phyloP scores from a whole-genome alignment of 2,329 filamentous ascomycete genomes.

The Penicillium sp. region DNA sequence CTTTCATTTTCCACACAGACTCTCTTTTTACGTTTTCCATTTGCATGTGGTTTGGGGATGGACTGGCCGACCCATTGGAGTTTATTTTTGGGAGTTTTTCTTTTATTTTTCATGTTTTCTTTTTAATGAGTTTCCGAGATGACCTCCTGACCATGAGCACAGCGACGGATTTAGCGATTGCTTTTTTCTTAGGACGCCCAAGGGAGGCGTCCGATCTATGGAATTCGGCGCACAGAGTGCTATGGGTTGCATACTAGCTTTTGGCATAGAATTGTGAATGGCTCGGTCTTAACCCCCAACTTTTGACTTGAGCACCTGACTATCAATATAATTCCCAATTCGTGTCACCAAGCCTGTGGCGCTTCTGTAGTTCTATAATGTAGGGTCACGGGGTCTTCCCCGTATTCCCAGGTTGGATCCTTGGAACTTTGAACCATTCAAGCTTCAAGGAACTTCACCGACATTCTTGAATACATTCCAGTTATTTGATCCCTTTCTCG shows the following conservation, averaged over 20 bases:
- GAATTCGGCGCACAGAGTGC: not conserved
- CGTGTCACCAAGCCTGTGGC: slow-evolving; percentile 4
- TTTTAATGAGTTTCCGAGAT: slow-evolving; percentile 10
- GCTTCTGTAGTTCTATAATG: not conserved
- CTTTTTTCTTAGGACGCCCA: slow-evolving; percentile 2
- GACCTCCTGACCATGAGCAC: slow-evolving; percentile 19
- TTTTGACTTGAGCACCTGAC: slow-evolving; percentile 4
- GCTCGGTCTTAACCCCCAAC: not conserved
- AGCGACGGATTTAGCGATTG: slow-evolving; percentile 22
- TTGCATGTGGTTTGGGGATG: slow-evolving; percentile 12
- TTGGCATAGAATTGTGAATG: slow-evolving; percentile 5
- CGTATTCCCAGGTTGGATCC: not conserved
- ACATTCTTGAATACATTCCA: not conserved
- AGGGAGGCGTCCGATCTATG: not conserved
- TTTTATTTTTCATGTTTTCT: not conserved
- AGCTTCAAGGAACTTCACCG: not conserved
- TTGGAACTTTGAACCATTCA: not conserved
- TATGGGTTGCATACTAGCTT: not conserved
- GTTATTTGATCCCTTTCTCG: not conserved
- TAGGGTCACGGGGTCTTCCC: slow-evolving; percentile 1
- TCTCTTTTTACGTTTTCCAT: slow-evolving; percentile 11
- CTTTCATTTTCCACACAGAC: slow-evolving; percentile 5
- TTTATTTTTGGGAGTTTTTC: slow-evolving; percentile 1
- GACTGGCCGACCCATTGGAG: slow-evolving; percentile 6
- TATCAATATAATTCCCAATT: not conserved